A percentile compares a stretch with the other conserved stretches of the same genome.
phyloP scores from a whole-genome alignment of 345 rosid species.

The Atalantia buxifolia region DNA sequence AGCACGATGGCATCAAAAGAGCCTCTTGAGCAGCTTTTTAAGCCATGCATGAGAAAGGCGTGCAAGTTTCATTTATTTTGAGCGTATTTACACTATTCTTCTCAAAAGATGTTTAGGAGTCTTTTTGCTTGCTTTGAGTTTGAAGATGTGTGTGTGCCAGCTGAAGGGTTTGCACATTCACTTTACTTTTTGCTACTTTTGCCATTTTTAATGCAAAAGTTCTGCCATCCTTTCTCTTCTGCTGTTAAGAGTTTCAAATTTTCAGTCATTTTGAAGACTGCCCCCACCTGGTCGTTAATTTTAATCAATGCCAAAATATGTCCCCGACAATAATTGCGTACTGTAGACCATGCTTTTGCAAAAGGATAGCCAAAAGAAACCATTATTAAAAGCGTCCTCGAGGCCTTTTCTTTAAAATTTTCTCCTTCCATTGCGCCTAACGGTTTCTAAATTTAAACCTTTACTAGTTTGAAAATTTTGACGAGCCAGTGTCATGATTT shows the following conservation, averaged over 20 bases:
- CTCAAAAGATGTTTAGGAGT: background rate
- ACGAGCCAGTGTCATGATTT: background rate
- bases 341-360: background rate
- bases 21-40: background rate
- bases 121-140: conserved; percentile 4
- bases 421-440: background rate
- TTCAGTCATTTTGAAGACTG: background rate
- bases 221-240: background rate
- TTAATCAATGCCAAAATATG: background rate
- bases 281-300: background rate
- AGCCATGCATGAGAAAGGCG: background rate
- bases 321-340: background rate
- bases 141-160: background rate
- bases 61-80: background rate
- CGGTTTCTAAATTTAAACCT: background rate
- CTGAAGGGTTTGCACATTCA: background rate
- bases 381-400: background rate
- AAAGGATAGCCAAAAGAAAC: background rate
- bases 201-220: conserved; percentile 11
- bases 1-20: background rate
- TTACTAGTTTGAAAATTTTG: background rate
- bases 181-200: conserved; percentile 8
- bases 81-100: background rate
- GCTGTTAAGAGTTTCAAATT: background rate
- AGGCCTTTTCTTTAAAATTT: background rate